Percentiles rank a stretch among this genome's conserved stretches.
Evolutionary conservation across 2,329 filamentous ascomycete species (phyloP).

Genomic region (Calonectria henricotiae): DNA sequence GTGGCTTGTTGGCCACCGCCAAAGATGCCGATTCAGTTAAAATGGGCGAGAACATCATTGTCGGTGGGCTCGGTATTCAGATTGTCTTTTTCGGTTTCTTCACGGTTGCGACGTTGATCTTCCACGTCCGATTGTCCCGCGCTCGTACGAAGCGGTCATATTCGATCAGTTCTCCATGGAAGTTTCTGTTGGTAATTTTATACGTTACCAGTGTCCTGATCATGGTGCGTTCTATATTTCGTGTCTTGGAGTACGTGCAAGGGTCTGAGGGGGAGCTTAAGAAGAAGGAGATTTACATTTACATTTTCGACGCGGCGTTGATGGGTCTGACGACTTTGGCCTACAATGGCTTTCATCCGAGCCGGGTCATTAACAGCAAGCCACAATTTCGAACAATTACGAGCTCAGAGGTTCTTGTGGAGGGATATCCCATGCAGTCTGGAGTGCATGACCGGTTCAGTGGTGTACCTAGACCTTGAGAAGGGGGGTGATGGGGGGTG

Average conservation of each 20-base stretch:
- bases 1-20: not conserved
- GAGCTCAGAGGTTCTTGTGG: conserved; percentile 1
- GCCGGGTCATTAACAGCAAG: not conserved
- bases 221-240: conserved; percentile 11
- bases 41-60: conserved; percentile 10
- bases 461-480: not conserved
- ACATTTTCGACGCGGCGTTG: conserved; percentile 2
- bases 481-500: not conserved
- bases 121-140: conserved; percentile 11
- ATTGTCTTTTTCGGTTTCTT: conserved; percentile 14
- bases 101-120: conserved; percentile 7
- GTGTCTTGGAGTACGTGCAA: not conserved
- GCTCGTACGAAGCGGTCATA: not conserved
- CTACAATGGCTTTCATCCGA: conserved; percentile 13
- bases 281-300: conserved; percentile 24
- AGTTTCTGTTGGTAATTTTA: not conserved
- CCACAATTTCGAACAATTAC: not conserved
- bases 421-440: not conserved
- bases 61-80: conserved; percentile 5
- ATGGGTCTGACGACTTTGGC: conserved; percentile 5
- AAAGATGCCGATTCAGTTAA: not conserved
- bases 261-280: not conserved
- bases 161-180: conserved; percentile 7
- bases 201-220: conserved; percentile 14
- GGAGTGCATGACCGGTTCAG: conserved; percentile 4